Percentiles rank a stretch among this genome's conserved stretches.
Evolutionary conservation across 257 asterid species (phyloP).

Genomic region (Solanum megistacrolobum): DNA sequence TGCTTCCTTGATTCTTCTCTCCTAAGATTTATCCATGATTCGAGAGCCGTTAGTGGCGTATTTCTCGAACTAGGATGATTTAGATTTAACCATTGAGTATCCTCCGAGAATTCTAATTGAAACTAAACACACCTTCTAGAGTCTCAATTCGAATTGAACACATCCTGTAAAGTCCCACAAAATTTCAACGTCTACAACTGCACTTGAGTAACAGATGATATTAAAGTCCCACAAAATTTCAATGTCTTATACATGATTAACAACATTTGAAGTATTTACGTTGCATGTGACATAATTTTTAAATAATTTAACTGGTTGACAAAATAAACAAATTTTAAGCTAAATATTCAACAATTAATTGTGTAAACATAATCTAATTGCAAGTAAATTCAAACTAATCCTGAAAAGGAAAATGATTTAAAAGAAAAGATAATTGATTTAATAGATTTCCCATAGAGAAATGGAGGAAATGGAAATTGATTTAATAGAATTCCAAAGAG

Average conservation of each 20-base stretch:
- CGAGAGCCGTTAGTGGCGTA: too few species aligned
- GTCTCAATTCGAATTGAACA: too few species aligned
- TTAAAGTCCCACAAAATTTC: conserved; percentile 1
- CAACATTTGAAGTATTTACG: background rate
- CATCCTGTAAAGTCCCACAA: too few species aligned
- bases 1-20: too few species aligned
- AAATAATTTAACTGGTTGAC: background rate
- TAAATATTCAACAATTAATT: background rate
- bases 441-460: background rate
- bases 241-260: background rate
- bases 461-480: background rate
- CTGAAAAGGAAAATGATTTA: background rate
- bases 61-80: too few species aligned
- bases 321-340: background rate
- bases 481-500: background rate
- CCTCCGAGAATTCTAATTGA: too few species aligned
- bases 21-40: too few species aligned
- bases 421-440: background rate
- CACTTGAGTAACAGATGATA: conserved; percentile 26
- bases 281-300: background rate
- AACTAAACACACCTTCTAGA: too few species aligned
- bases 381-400: background rate
- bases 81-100: too few species aligned
- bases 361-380: background rate
- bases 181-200: background rate